Conservation (phyloP, 768 basidiomycete genomes). For the Auricularia cornea region DNA sequence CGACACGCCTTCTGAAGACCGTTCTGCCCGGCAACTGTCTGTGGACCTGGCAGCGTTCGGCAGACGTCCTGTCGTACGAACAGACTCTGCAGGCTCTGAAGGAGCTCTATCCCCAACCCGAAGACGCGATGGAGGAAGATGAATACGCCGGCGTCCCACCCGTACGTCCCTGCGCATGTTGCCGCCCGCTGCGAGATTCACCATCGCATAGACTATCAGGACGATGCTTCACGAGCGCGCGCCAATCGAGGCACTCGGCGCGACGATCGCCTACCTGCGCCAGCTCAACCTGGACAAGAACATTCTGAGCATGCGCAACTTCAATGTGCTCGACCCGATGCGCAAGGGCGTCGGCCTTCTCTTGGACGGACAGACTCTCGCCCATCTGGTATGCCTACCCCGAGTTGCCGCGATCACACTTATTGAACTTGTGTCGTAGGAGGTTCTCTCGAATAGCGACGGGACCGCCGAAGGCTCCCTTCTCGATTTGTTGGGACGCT, state of each 20-base stretch:
- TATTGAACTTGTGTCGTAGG: slow-evolving; percentile 18
- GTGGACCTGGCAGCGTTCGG: slow-evolving; percentile 78
- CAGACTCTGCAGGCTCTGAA: slow-evolving; percentile 62
- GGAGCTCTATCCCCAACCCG: slow-evolving; percentile 48
- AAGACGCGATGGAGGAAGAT: slow-evolving; percentile 19
- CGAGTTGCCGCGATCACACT: not conserved
- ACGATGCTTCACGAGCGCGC: not conserved
- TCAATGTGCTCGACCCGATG: slow-evolving; percentile 96
- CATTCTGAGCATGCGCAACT: slow-evolving; percentile 91
- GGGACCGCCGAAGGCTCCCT: slow-evolving; percentile 89
- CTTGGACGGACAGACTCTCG: slow-evolving; percentile 90
- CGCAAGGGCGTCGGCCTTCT: slow-evolving; percentile 53
- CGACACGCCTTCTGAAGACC: slow-evolving; percentile 72
- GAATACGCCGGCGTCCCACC: not conserved
- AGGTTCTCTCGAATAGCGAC: slow-evolving; percentile 86
- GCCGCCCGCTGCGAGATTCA: too few relatives aligned
- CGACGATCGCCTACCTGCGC: slow-evolving; percentile 58
- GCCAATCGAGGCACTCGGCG: not conserved
- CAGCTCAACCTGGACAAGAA: slow-evolving; percentile 95
- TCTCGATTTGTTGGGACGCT: slow-evolving; percentile 70
- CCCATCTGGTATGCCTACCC: slow-evolving; percentile 60
- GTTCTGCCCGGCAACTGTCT: slow-evolving; percentile 73
- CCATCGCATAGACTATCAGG: not conserved
- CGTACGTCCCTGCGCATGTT: too few relatives aligned
- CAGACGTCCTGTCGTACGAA: slow-evolving; percentile 76